phyloP scores from a whole-genome alignment of 2,329 filamentous ascomycete genomes.

The Xylariales sp. region DNA sequence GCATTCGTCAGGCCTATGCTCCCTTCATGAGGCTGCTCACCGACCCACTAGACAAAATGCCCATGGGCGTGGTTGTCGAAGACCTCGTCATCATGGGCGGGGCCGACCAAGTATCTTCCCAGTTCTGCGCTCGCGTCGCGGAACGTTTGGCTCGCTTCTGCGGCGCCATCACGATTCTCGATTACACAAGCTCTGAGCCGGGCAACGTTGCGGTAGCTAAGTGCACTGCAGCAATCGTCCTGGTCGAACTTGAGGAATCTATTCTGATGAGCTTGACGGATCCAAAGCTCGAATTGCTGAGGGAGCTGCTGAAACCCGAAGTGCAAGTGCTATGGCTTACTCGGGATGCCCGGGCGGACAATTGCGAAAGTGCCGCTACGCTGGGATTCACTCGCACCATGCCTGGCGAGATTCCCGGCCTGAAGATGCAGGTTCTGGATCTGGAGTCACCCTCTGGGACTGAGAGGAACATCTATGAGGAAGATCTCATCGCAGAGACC shows the following conservation, averaged over 20 bases:
- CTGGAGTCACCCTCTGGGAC: slow-evolving; percentile 13
- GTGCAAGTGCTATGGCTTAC: slow-evolving; percentile 23
- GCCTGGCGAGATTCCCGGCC: slow-evolving; percentile 20
- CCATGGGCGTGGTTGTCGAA: slow-evolving; percentile 10
- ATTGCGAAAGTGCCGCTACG: slow-evolving; percentile 21
- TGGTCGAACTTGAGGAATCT: slow-evolving; percentile 30
- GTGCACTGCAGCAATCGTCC: slow-evolving; percentile 27
- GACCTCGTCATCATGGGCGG: slow-evolving; percentile 29
- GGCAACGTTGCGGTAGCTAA: slow-evolving; percentile 11
- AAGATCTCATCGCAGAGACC: slow-evolving; percentile 13
- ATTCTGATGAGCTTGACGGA: slow-evolving; percentile 29
- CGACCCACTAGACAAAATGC: slow-evolving; percentile 8
- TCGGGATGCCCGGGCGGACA: slow-evolving; percentile 11
- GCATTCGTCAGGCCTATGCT: slow-evolving; percentile 28
- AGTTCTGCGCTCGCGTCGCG: slow-evolving; percentile 3
- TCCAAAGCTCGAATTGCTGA: slow-evolving; percentile 19
- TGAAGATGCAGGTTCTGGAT: slow-evolving; percentile 22
- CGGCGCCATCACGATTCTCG: slow-evolving; percentile 12
- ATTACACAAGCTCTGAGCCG: too few species aligned
- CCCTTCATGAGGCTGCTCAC: slow-evolving; percentile 15
- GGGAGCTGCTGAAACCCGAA: slow-evolving; percentile 15
- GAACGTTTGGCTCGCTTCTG: slow-evolving; percentile 16
- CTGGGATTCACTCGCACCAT: slow-evolving; percentile 26
- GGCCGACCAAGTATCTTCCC: too few species aligned
- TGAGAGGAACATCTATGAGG: too few species aligned